Evolutionary conservation across 257 asterid species (phyloP).

Genomic region (Thymus mandschuricus): DNA sequence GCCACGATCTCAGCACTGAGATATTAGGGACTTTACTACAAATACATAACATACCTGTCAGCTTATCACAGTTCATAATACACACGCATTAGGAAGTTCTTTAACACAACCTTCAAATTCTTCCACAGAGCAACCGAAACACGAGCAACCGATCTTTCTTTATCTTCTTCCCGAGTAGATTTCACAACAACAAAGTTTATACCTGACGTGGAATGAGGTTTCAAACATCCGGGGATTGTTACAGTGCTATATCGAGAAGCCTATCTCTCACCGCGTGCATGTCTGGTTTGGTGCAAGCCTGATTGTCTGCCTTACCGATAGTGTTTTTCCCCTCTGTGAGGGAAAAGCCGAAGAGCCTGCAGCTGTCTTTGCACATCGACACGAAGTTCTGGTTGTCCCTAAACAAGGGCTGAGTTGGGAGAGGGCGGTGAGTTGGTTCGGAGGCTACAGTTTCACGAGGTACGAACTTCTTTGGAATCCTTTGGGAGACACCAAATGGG

Average conservation of each 20-base stretch:
- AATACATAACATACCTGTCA: conserved; percentile 25
- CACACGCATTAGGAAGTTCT: conserved; percentile 29
- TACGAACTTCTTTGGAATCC: conserved; percentile 33
- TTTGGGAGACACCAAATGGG: conserved; percentile 42
- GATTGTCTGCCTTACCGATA: conserved; percentile 36
- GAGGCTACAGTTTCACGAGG: conserved; percentile 38
- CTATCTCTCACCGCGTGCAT: conserved; percentile 65
- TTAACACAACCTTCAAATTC: background rate
- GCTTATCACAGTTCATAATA: background rate
- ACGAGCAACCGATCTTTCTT: background rate
- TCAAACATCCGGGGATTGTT: conserved; percentile 12
- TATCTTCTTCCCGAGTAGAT: background rate
- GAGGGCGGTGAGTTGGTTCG: conserved; percentile 36
- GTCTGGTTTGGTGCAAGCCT: conserved; percentile 48
- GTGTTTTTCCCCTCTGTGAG: conserved; percentile 61
- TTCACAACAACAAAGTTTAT: background rate
- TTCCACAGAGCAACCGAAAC: no score
- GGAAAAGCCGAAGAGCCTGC: conserved; percentile 90
- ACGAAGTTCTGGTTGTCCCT: conserved; percentile 44
- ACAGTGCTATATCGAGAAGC: conserved; percentile 82
- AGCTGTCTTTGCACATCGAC: conserved; percentile 57
- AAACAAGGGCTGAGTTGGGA: conserved; percentile 49
- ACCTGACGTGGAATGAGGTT: background rate
- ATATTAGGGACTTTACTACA: conserved; percentile 10
- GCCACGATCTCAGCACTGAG: conserved; percentile 9